These are phyloP conservation scores for Eruca vesicaria DNA, from an alignment of 441 rosid species.

Conservation along the genomic window DNA sequence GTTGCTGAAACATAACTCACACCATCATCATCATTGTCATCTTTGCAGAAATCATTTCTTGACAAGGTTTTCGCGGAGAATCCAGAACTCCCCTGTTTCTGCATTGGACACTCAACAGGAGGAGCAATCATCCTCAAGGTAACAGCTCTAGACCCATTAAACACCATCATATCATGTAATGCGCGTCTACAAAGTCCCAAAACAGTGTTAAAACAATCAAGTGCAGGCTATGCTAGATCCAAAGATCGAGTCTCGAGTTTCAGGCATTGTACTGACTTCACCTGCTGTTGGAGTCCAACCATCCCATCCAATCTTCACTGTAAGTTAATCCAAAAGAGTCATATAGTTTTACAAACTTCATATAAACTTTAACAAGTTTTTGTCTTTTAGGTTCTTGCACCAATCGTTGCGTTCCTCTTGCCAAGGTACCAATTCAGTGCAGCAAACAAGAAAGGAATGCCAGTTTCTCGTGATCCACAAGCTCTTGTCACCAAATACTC, in stretches of 20 bases:
- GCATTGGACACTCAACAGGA: slow-evolving; percentile 93
- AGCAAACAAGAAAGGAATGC: slow-evolving; percentile 71
- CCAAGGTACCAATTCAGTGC: slow-evolving; percentile 67
- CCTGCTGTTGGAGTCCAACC: slow-evolving; percentile 97
- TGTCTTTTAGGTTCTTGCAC: slow-evolving; percentile 61
- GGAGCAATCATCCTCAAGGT: slow-evolving; percentile 87
- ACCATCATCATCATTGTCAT: background rate
- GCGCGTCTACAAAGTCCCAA: background rate
- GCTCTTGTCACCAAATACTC: slow-evolving; percentile 82
- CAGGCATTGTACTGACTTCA: slow-evolving; percentile 78
- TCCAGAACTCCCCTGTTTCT: slow-evolving; percentile 80
- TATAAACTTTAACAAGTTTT: background rate
- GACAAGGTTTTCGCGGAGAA: slow-evolving; percentile 67
- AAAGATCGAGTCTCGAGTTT: slow-evolving; percentile 50
- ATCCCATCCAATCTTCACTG: slow-evolving; percentile 73
- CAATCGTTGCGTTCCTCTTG: slow-evolving; percentile 57
- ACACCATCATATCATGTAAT: background rate
- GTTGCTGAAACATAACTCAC: background rate
- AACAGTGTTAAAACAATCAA: background rate
- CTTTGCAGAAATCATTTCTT: slow-evolving; percentile 62
- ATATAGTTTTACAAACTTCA: background rate
- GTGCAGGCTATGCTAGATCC: slow-evolving; percentile 77
- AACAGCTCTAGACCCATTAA: background rate
- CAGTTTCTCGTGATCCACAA: slow-evolving; percentile 74
- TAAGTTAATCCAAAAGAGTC: slow-evolving; percentile 22